phyloP scores from a whole-genome alignment of 495 filamentous ascomycete genomes.

The Annulohypoxylon maeteangense region DNA sequence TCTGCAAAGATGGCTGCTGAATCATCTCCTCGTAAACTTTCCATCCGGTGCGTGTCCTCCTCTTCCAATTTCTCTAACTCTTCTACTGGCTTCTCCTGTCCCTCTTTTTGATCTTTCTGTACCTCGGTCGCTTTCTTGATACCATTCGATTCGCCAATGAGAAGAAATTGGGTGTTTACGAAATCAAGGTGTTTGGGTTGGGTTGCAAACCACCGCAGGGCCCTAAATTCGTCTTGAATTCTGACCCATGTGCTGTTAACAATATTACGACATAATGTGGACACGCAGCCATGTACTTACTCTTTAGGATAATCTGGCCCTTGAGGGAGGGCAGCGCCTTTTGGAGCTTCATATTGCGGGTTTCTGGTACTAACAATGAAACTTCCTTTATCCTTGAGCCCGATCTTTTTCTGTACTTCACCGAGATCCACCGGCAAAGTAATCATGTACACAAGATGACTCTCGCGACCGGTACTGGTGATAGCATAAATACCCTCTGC shows the following conservation, averaged over 20 bases:
- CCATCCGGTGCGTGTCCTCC: constrained; percentile 55
- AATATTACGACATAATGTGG: not conserved
- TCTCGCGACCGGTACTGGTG: constrained; percentile 73
- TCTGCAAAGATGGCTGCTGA: constrained; percentile 56
- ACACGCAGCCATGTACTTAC: constrained; percentile 56
- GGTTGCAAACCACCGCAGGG: constrained; percentile 77
- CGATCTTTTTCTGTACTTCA: constrained; percentile 81
- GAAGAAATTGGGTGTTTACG: constrained; percentile 79
- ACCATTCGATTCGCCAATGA: constrained; percentile 78
- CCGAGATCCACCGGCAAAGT: constrained; percentile 78
- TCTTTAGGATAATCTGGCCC: constrained; percentile 77
- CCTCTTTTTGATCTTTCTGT: constrained; percentile 64
- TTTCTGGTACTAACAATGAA: constrained; percentile 87
- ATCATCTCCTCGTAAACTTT: constrained; percentile 50
- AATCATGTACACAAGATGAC: constrained; percentile 83
- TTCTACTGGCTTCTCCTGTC: constrained; percentile 68
- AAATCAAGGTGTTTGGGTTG: constrained; percentile 82
- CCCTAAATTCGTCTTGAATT: constrained; percentile 77
- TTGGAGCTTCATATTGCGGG: constrained; percentile 72
- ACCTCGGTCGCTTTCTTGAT: constrained; percentile 69
- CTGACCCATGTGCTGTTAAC: constrained; percentile 48
- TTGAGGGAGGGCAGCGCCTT: constrained; percentile 70
- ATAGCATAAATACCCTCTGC: constrained; percentile 91
- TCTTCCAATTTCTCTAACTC: constrained; percentile 58
- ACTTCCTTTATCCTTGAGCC: constrained; percentile 75